Evolutionary conservation across 345 rosid species (phyloP).

Genomic region (Anacardium occidentale): DNA sequence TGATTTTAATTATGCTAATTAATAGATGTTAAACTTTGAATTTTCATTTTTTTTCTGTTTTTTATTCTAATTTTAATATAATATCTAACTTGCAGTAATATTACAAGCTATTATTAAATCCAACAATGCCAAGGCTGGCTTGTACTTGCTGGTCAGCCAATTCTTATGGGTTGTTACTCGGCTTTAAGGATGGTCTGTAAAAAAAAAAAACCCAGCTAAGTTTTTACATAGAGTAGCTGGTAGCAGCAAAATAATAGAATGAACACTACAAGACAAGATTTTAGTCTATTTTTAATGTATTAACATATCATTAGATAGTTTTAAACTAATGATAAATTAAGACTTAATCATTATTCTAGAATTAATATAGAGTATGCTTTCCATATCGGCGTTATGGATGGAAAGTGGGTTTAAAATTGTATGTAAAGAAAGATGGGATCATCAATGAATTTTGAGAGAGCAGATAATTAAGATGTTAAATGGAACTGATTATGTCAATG

Average conservation of each 20-base stretch:
- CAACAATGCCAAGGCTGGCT: conserved; percentile 13
- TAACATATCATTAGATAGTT: no score
- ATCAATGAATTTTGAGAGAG: conserved; percentile 1
- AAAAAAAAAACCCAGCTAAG: conserved; percentile 13
- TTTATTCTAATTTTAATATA: no score
- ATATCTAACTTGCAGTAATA: no score
- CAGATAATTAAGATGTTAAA: background rate
- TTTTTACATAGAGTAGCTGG: conserved; percentile 21
- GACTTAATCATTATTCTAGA: no score
- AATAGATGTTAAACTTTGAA: no score
- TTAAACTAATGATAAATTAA: no score
- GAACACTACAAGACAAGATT: conserved; percentile 38
- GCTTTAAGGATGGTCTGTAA: background rate
- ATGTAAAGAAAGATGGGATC: conserved; percentile 14
- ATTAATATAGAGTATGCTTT: conserved; percentile 26
- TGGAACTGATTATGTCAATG: background rate
- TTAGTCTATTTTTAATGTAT: conserved; percentile 36
- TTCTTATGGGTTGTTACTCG: conserved; percentile 30
- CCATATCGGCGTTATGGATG: conserved; percentile 34
- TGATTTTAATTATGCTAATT: no score
- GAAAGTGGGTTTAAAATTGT: conserved; percentile 17
- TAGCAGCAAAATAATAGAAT: conserved; percentile 15
- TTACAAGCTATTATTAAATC: no score
- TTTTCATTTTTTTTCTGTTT: no score
- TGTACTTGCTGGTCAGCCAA: conserved; percentile 8